These are phyloP conservation scores for Coemansia erecta DNA, from an alignment of 192 early-diverging fungal species.

Conservation along the genomic window DNA sequence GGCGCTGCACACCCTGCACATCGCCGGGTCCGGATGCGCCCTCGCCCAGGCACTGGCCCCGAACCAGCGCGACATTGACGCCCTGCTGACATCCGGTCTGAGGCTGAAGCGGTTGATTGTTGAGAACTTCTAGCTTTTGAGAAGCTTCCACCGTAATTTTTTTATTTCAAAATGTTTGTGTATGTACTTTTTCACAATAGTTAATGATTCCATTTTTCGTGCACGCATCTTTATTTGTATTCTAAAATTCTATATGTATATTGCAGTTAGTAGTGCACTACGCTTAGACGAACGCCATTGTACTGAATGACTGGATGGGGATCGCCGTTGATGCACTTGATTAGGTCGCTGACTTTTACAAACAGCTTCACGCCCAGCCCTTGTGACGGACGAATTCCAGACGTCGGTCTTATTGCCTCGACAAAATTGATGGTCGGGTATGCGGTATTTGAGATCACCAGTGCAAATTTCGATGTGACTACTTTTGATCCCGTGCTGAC, in stretches of 20 bases:
- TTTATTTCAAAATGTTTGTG: too few relatives aligned
- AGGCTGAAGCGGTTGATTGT: constrained; percentile 8
- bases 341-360: constrained; percentile 2
- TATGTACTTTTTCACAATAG: too few relatives aligned
- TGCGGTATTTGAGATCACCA: constrained; percentile 21
- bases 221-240: too few relatives aligned
- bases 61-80: constrained; percentile 8
- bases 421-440: constrained; percentile 19
- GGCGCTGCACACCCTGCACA: constrained; percentile 14
- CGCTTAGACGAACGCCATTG: constrained; percentile 10
- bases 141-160: not conserved
- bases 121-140: not conserved
- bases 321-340: constrained; percentile 1
- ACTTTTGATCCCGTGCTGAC: constrained; percentile 16
- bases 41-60: constrained; percentile 14
- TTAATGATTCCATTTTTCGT: too few relatives aligned
- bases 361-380: constrained; percentile 26
- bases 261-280: constrained; percentile 5
- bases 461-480: constrained; percentile 12
- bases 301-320: constrained; percentile 6
- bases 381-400: constrained; percentile 28
- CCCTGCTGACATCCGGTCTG: constrained; percentile 15
- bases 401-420: constrained; percentile 17
- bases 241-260: not conserved
- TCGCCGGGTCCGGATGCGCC: constrained; percentile 11